Base-by-base conservation (phyloP, 1,284 basidiomycete genomes). In the Ceratobasidium sp. region DNA sequence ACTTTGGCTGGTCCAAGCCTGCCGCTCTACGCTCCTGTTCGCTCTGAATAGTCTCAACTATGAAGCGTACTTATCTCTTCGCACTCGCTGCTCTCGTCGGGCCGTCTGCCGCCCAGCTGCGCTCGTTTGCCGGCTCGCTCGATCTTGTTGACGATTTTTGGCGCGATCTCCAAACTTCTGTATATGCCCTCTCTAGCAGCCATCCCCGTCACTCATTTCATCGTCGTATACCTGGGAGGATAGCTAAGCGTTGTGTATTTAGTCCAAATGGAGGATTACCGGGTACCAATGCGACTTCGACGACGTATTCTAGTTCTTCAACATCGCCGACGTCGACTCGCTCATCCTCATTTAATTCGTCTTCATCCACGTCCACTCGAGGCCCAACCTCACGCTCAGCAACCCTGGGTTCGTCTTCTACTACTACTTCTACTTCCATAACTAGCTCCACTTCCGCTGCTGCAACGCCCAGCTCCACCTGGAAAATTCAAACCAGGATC, bases 101-200 rank as follows among this genome's bases (percentile, higher is more conserved):
- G 10, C 33, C 60, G 18, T 33, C 60, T 46, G 72, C 72, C 12
- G 72, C 61, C 55, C 72, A 75, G 33, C 46, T 75, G 44, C 72
- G 58, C 28, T 75, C 72, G 60, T 75, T 75, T 75, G 42, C 72
- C 7, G 72, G 55, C 72, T 75, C 61, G 58, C 44, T 75, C 60
- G 66, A 66, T 53, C 60, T 55, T 10, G 72, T 75, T 20, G 72
- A 75, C 61, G 55, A 33, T 33, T 75, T 75, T 75, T 46, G 66
- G 72, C 72, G 61, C 39, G 72, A 75, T 46, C 60, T 75, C 44
- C 60, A 75, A 13, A 75, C 60, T 13, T 75, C 72, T 12, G 60
- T 75, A 46, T 28, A 39, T 23, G 72, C 44, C 13, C 42, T 75
- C 18, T 46, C 58, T 2, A 26, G 40, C 40, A 9, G n/a, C 49